Base-by-base conservation (phyloP, 2,329 filamentous ascomycete species). In the Penicillium sp. region DNA sequence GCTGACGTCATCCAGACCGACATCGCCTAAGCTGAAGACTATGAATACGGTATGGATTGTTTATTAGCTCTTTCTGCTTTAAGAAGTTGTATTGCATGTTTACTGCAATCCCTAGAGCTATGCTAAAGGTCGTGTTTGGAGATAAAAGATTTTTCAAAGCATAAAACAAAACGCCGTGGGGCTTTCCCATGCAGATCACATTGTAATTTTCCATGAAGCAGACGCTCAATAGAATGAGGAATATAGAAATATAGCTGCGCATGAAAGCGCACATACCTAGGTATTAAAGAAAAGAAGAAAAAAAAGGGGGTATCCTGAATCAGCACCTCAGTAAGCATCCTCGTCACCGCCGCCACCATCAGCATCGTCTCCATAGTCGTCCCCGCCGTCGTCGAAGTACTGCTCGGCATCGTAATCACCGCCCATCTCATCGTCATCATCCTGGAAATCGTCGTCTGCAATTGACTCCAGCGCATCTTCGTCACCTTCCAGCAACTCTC, bases 351-450 rank as follows among this genome's bases (percentile, higher is more conserved):
- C 77, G 35, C 75, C 79, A 28, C 75, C 80, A 39, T 74, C 79
- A 55, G 78, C 81, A 24, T 78, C 81, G 47, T 78, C 80, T 44
- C 80, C 73, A 44, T 68, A 74, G 41, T 76, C 75, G 42, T 76
- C 75, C 43, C 78, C 82, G 6, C 82, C 82, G 47, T 75, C 79
- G 54, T 81, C 78, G 59, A 82, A 82, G 70, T 85, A 84, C 54
- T 84, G 77, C 59, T 85, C 82, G 1, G 79, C 82, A 57, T 84
- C 80, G 59, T 85, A 84, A 61, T 84, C 81, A 3, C 79, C 81
- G 4, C 75, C 78, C 67, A 78, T 76, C 31, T 77, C 76, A 47
- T 81, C 79, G 10, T 81, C 81, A 39, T 82, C 80, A 23, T 80
- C 79, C 39, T 81, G 78, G 54, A 81, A 83, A 46, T 81, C 78